Conservation (phyloP, 1,284 basidiomycete species). For the Phylloboletellus chloephorus region DNA sequence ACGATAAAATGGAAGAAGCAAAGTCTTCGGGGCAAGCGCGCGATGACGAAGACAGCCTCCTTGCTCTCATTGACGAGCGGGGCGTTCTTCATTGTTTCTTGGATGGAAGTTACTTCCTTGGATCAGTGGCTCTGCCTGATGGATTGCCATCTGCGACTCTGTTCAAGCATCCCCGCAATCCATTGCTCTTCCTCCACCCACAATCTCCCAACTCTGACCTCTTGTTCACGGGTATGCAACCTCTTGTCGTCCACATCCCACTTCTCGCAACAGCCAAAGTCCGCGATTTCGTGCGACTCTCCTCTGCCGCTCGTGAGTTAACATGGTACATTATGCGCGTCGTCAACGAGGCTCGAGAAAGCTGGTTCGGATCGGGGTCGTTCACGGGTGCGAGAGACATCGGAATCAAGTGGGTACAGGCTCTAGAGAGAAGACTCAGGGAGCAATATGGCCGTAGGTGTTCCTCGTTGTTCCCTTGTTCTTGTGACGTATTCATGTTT, state of each 20-base stretch:
- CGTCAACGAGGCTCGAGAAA: slow-evolving; percentile 61
- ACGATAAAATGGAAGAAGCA: slow-evolving; percentile 19
- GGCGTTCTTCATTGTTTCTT: slow-evolving; percentile 62
- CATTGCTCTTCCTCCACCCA: slow-evolving; percentile 47
- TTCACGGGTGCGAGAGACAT: slow-evolving; percentile 61
- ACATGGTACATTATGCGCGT: slow-evolving; percentile 64
- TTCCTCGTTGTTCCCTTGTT: slow-evolving; percentile 9
- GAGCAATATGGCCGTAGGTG: slow-evolving; percentile 60
- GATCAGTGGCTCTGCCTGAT: slow-evolving; percentile 42
- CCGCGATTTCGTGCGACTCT: slow-evolving; percentile 64
- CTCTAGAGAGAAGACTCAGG: slow-evolving; percentile 56
- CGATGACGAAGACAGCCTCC: slow-evolving; percentile 55
- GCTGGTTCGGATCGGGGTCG: slow-evolving; percentile 67
- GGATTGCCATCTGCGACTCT: slow-evolving; percentile 39
- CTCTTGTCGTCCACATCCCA: slow-evolving; percentile 49
- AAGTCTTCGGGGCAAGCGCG: slow-evolving; percentile 14
- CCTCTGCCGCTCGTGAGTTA: slow-evolving; percentile 66
- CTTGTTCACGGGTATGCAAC: slow-evolving; percentile 38
- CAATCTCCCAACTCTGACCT: slow-evolving; percentile 25
- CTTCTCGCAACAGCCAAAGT: slow-evolving; percentile 49
- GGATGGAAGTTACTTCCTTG: slow-evolving; percentile 78
- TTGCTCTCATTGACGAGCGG: slow-evolving; percentile 52
- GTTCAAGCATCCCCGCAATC: slow-evolving; percentile 44
- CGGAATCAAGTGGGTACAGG: slow-evolving; percentile 67
- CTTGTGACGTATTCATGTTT: slow-evolving; percentile 9